Conservation (phyloP, 2,329 filamentous ascomycete genomes). For the Venturia carpophila region DNA sequence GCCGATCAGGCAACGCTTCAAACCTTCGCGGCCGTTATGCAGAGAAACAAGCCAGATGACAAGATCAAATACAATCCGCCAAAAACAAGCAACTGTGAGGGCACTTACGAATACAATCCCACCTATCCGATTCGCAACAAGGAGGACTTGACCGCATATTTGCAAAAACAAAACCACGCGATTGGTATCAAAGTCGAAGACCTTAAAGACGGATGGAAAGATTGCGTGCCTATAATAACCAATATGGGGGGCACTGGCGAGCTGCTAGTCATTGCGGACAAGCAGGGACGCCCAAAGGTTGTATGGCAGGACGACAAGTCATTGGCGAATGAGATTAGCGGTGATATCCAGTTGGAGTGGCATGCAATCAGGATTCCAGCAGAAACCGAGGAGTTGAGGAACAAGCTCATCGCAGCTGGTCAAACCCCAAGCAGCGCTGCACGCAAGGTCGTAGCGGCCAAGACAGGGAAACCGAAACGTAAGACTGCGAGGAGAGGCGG, state of each 20-base stretch:
- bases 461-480: slow-evolving; percentile 60
- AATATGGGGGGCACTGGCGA: slow-evolving; percentile 69
- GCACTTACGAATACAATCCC: slow-evolving; percentile 76
- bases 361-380: slow-evolving; percentile 67
- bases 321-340: slow-evolving; percentile 66
- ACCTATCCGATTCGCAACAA: slow-evolving; percentile 74
- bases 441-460: slow-evolving; percentile 47
- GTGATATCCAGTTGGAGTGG: slow-evolving; percentile 80
- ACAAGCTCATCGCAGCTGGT: slow-evolving; percentile 66
- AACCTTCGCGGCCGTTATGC: slow-evolving; percentile 49
- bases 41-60: slow-evolving; percentile 57
- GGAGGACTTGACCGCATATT: slow-evolving; percentile 67
- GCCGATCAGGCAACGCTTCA: slow-evolving; percentile 40
- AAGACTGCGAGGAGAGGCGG: slow-evolving; percentile 66
- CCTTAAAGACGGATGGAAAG: slow-evolving; percentile 91
- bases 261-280: slow-evolving; percentile 78
- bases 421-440: slow-evolving; percentile 73
- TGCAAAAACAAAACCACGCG: slow-evolving; percentile 75
- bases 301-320: slow-evolving; percentile 85
- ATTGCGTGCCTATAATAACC: slow-evolving; percentile 70
- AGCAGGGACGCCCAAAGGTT: slow-evolving; percentile 76
- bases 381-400: slow-evolving; percentile 64
- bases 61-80: slow-evolving; percentile 50
- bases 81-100: slow-evolving; percentile 50
- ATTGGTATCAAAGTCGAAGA: slow-evolving; percentile 79